Conservation (phyloP, 352 stramenopile genomes). For the Phytopythium sindhum region DNA sequence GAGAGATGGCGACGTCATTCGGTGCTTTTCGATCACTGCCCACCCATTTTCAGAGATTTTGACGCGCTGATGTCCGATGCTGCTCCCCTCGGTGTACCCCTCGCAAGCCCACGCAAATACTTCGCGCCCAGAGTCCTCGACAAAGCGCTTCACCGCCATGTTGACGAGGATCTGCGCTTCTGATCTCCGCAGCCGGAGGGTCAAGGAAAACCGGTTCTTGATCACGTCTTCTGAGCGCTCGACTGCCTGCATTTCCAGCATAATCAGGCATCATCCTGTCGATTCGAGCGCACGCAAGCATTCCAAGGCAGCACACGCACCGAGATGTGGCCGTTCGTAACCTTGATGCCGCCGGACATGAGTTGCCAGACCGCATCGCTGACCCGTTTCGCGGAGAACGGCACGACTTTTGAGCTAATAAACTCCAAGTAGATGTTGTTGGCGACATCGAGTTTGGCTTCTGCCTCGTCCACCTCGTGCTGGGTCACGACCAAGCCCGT, state of each 20-base stretch:
- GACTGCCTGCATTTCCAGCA: conserved; percentile 10
- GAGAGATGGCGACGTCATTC: neutral
- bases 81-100: conserved; percentile 16
- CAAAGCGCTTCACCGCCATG: conserved; percentile 24
- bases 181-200: conserved; percentile 13
- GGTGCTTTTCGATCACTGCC: conserved; percentile 18
- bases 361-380: conserved; percentile 12
- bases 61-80: conserved; percentile 14
- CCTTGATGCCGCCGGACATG: neutral
- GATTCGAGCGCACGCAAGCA: neutral
- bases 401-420: conserved; percentile 16
- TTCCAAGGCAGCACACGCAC: neutral
- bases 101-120: conserved; percentile 24
- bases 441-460: conserved; percentile 13
- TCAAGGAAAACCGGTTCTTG: conserved; percentile 16
- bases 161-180: conserved; percentile 18
- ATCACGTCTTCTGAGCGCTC: conserved; percentile 21
- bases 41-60: conserved; percentile 24
- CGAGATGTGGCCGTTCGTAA: conserved; percentile 9
- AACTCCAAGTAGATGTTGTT: conserved; percentile 18
- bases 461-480: conserved; percentile 11
- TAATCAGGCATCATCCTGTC: neutral
- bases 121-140: conserved; percentile 14
- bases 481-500: conserved; percentile 5
- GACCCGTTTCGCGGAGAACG: conserved; percentile 12